Evolutionary conservation across 148 eudicot species (phyloP).

Genomic region (Camellia granthamiana): DNA sequence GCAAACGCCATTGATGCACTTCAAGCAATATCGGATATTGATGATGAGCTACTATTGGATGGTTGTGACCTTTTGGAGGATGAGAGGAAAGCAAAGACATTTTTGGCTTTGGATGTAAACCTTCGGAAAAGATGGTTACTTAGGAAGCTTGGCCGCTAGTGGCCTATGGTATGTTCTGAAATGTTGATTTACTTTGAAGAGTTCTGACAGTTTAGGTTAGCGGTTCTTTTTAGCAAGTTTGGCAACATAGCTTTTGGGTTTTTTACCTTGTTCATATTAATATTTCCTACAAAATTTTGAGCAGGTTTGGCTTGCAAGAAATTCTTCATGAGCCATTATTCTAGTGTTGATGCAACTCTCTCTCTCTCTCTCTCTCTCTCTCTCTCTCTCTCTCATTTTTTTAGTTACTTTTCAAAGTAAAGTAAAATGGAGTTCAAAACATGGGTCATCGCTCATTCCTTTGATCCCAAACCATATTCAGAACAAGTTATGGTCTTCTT

Average conservation of each 20-base stretch:
- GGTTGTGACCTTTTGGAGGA: conserved; percentile 38
- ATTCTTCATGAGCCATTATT: too few species aligned
- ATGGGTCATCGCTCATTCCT: too few species aligned
- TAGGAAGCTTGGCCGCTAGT: conserved; percentile 30
- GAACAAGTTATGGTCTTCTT: too few species aligned
- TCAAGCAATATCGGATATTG: conserved; percentile 34
- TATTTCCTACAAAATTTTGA: too few species aligned
- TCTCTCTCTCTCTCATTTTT: too few species aligned
- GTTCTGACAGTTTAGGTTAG: not conserved
- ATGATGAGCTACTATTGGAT: conserved; percentile 37
- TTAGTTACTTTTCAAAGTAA: too few species aligned
- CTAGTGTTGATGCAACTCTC: too few species aligned
- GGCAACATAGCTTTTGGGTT: not conserved
- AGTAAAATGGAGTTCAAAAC: too few species aligned
- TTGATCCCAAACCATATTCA: too few species aligned
- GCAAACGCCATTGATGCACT: conserved; percentile 33
- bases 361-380: too few species aligned
- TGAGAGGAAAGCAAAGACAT: conserved; percentile 39
- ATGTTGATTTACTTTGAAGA: not conserved
- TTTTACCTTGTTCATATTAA: too few species aligned
- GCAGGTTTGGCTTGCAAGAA: too few species aligned
- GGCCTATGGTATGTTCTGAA: not conserved
- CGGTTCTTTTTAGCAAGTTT: not conserved
- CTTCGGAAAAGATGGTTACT: conserved; percentile 40
- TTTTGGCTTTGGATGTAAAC: conserved; percentile 31